These are phyloP conservation scores for Termitomyces sp. DNA, from an alignment of 768 basidiomycete species.

Conservation along the genomic window DNA sequence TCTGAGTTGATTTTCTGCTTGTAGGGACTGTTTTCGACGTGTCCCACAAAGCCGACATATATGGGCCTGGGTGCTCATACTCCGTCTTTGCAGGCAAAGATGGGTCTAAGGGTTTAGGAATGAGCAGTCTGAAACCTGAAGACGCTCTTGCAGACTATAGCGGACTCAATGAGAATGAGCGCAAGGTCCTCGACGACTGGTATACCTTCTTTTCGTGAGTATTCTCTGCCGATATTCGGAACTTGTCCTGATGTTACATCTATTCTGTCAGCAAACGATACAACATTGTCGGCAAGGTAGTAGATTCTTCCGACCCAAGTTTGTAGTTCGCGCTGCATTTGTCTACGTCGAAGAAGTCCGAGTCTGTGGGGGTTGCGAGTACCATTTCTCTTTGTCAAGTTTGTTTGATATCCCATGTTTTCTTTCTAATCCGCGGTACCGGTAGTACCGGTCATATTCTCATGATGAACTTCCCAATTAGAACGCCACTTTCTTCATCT, in stretches of 20 bases:
- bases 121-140: conserved; percentile 80
- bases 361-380: not conserved
- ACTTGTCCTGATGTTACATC: not conserved
- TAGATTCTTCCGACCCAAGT: conserved; percentile 31
- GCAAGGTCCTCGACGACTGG: conserved; percentile 86
- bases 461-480: not conserved
- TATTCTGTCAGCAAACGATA: conserved; percentile 64
- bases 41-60: conserved; percentile 76
- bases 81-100: conserved; percentile 92
- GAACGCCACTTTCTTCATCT: not conserved
- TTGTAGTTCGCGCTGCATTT: not conserved
- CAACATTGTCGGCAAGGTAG: conserved; percentile 76
- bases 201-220: conserved; percentile 81
- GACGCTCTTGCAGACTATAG: conserved; percentile 90
- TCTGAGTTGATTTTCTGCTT: not conserved
- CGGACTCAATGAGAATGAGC: conserved; percentile 60
- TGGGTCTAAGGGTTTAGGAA: conserved; percentile 82
- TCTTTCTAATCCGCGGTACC: not conserved
- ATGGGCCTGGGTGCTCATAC: conserved; percentile 77
- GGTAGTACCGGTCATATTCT: conserved; percentile 3
- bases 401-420: conserved; percentile 1
- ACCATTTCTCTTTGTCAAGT: not conserved
- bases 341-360: not conserved
- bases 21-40: conserved; percentile 93
- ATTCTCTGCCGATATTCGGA: not conserved